These are phyloP conservation scores for Aureobasidium zeae DNA, from an alignment of 2,329 filamentous ascomycete genomes.

Conservation along the genomic window DNA sequence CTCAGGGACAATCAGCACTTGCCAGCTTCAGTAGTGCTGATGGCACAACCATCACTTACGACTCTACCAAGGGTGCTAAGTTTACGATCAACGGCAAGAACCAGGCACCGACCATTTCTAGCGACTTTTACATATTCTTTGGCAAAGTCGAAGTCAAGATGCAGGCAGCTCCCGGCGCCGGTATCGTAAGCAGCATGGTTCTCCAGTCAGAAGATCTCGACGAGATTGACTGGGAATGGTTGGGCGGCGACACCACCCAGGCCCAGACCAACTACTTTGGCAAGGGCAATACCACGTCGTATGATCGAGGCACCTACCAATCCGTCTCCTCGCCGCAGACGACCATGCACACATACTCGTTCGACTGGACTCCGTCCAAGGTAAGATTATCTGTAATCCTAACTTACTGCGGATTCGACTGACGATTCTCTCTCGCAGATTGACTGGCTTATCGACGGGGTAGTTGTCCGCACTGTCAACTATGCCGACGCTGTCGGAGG, in stretches of 20 bases:
- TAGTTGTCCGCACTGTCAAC: conserved; percentile 58
- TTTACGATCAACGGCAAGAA: conserved; percentile 63
- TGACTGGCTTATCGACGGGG: conserved; percentile 63
- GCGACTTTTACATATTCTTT: conserved; percentile 77
- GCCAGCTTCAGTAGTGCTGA: conserved; percentile 50
- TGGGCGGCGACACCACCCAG: conserved; percentile 53
- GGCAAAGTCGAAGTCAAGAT: conserved; percentile 68
- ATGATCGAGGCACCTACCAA: conserved; percentile 59
- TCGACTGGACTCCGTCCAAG: conserved; percentile 51
- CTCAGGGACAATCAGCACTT: conserved; percentile 52
- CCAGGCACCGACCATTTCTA: conserved; percentile 69
- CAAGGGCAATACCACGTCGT: conserved; percentile 62
- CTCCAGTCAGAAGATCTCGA: conserved; percentile 74
- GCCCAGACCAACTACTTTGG: conserved; percentile 68
- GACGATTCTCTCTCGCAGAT: too few species aligned
- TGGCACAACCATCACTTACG: conserved; percentile 54
- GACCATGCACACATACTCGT: conserved; percentile 59
- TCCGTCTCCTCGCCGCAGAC: conserved; percentile 46
- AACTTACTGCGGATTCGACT: too few species aligned
- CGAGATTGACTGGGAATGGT: conserved; percentile 79
- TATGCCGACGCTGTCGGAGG: conserved; percentile 55
- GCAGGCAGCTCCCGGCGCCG: conserved; percentile 63
- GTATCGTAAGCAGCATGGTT: conserved; percentile 73
- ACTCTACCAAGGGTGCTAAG: conserved; percentile 50
- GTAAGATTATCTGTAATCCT: too few species aligned